phyloP scores from a whole-genome alignment of 2,329 filamentous ascomycete species.

The Aotearoamyces nothofagi region DNA sequence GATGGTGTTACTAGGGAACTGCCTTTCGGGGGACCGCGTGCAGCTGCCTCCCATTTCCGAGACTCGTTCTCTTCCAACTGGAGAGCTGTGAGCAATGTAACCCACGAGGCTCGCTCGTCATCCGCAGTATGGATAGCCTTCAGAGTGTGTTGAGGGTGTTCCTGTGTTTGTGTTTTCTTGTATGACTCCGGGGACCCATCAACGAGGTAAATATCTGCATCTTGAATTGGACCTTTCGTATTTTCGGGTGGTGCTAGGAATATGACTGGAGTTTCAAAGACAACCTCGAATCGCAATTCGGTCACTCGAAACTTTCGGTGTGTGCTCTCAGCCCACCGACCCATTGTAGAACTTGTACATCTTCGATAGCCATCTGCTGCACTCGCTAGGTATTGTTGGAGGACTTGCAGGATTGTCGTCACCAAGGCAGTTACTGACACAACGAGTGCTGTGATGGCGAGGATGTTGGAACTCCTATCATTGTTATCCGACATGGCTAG shows the following conservation, averaged over 20 bases:
- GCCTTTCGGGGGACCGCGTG: no score
- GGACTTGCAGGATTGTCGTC: constrained; percentile 14
- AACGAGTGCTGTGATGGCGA: constrained; percentile 10
- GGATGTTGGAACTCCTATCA: no score
- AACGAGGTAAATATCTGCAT: constrained; percentile 12
- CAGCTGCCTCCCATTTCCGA: constrained; percentile 23
- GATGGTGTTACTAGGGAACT: no score
- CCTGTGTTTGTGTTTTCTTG: constrained; percentile 9
- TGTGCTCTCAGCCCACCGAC: constrained; percentile 18
- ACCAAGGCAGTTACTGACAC: constrained; percentile 13
- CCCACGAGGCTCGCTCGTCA: constrained; percentile 40
- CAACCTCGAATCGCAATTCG: constrained; percentile 22
- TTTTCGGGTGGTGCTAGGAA: constrained; percentile 15
- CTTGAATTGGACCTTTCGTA: constrained; percentile 12
- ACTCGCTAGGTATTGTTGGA: constrained; percentile 23
- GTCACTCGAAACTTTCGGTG: constrained; percentile 16
- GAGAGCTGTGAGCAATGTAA: constrained; percentile 31
- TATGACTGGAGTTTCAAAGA: constrained; percentile 22
- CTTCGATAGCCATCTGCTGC: constrained; percentile 23
- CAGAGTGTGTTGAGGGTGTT: constrained; percentile 5
- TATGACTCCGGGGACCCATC: constrained; percentile 13
- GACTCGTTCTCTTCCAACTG: constrained; percentile 34
- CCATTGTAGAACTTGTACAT: constrained; percentile 21
- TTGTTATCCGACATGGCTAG: no score
- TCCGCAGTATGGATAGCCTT: constrained; percentile 33